Evolutionary conservation across 164 flowering plant species (phyloP), one percentile per base, ranked within the genome.

Genomic region (Buxus sempervirens): DNA sequence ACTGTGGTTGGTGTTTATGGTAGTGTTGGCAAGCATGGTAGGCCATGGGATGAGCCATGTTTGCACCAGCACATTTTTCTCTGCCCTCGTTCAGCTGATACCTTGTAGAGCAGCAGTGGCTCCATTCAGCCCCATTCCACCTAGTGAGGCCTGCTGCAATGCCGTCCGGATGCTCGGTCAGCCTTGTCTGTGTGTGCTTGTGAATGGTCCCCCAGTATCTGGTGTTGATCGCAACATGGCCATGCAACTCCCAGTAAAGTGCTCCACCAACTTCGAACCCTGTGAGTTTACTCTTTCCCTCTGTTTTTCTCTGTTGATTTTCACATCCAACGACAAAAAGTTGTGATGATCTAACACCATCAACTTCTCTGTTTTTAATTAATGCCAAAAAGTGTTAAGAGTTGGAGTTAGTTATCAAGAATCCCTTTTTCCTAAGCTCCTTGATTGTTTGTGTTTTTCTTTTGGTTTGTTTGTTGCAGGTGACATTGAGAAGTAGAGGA

Each of bases 101-200:
- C 97, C 98, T n/a, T 94, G 98, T 72, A 75, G 90, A 76, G 79
- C 86, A 42, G 82, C 98, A 9, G 92, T 94, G 0, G 75, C 89
- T 24, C 93, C 96, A 12, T 87, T 83, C 53, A 83, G 90, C 66
- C 86, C 93, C 24, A 70, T 84, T 49, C 92, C 86, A 1, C 97
- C 97, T 8, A 88, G 77, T 65, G 89, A 86, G 15, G 78, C 87
- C 24, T 94, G 97, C 66, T 94, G 96, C 80, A 80, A 58, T 58
- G 87, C 96, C 13, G 71, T 94, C 66, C 81, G 70, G 58, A 51
- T 78, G 58, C 82, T 94, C 0, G 97, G 95, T 27, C 98, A 86
- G 75, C 86, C 96, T 51, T 91, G 98, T 69, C 70, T 91, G 48
- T 94, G 98, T 60, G 78, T 79, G 54, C 85, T 91, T 5, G 77